phyloP scores from a whole-genome alignment of 176 grass and related monocot species.

The Oryza meridionalis region DNA sequence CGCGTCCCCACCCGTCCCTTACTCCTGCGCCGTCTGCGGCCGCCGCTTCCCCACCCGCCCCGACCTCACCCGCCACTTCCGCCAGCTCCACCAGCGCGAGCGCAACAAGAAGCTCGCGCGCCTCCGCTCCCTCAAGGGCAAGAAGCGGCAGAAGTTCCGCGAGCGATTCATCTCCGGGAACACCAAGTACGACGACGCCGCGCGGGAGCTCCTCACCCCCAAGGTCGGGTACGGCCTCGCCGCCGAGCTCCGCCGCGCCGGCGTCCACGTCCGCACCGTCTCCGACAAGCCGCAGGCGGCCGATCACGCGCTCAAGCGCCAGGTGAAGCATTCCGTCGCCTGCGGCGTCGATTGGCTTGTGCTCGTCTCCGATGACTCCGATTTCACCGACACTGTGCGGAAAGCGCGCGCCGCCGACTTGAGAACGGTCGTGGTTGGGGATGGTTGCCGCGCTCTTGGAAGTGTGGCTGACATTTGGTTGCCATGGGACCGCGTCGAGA shows the following conservation, averaged over 20 bases:
- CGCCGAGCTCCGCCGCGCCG: conserved; percentile 79
- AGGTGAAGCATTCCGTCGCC: conserved; percentile 71
- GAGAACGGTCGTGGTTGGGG: conserved; percentile 79
- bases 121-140: conserved; percentile 91
- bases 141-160: conserved; percentile 83
- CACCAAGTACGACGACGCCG: conserved; percentile 87
- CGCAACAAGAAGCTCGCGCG: conserved; percentile 88
- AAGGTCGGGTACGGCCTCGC: conserved; percentile 81
- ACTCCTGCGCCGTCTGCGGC: conserved; percentile 81
- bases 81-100: conserved; percentile 93
- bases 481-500: conserved; percentile 78
- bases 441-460: conserved; percentile 59
- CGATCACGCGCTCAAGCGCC: conserved; percentile 80
- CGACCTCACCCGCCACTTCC: conserved; percentile 86
- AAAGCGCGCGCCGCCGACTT: conserved; percentile 70
- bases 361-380: conserved; percentile 85
- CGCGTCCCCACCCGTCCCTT: conserved; percentile 54
- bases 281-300: conserved; percentile 87
- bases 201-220: conserved; percentile 72
- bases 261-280: conserved; percentile 82
- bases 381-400: conserved; percentile 73
- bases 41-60: conserved; percentile 84
- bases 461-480: conserved; percentile 80
- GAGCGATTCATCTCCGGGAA: conserved; percentile 76
- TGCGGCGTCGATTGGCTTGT: conserved; percentile 86